Evolutionary conservation across 306 rosid species (phyloP), one percentile per base, ranked within the genome.

Genomic region (Ceratonia siliqua): DNA sequence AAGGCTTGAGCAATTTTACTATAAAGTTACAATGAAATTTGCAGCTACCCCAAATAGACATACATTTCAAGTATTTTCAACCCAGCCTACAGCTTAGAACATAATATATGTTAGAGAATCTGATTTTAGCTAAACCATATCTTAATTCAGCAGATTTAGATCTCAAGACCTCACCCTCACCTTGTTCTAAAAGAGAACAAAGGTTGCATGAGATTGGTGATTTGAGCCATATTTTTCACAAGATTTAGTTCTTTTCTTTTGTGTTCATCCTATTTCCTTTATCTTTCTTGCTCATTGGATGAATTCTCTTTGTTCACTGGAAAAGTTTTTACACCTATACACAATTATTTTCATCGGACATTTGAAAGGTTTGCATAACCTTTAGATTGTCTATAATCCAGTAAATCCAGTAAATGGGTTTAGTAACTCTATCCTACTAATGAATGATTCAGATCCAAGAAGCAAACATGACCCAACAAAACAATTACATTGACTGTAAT

Each of bases 311-410:
- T 25, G 38, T 25, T 42, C 13, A 58, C 25, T 43, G 61, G 50
- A 82, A 66, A 59, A 59, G 8, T 49, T 39, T 64, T 28, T 30
- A 77, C 62, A 70, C 43, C 45, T 18, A 62, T 58, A 70, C 1
- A 28, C 27, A 76, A 58, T 65, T 8, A 7, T 32, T 68, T 68
- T 33, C 6, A 12, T 38, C 28, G 17, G 43, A 53, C 50, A 64
- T 45, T 2, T 18, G 27, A 68, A 71, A 62, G 43, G 56, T 27
- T 25, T 4, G 12, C 14, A 4, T 21, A 65, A 6, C 64, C 0
- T 42, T 22, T 46, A 65, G 17, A 41, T 65, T 42, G 36, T 55
- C 61, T 64, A 41, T 30, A 56, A 39, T 78, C 71, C 65, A 28
- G 49, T 13, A 39, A 2, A 70, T 55, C 67, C 61, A 63, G 15